Percentiles rank a stretch among this genome's conserved stretches.
Evolutionary conservation across 257 asterid genomes (phyloP).

Genomic region (Capsicum baccatum): DNA sequence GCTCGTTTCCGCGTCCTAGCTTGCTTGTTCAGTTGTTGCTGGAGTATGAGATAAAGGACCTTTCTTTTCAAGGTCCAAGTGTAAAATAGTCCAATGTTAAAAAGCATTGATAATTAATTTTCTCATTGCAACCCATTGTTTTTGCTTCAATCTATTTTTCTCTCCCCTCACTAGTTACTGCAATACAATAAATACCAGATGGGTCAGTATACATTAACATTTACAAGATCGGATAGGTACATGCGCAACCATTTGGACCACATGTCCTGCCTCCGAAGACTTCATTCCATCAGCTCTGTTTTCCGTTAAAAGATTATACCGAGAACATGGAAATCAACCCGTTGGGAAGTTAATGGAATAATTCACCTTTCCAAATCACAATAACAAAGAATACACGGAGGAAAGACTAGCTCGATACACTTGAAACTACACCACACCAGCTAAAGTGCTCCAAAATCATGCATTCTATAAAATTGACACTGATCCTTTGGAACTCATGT

Average conservation of each 20-base stretch:
- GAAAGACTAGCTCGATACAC: not conserved
- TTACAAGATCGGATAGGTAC: not conserved
- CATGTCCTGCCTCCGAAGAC: not conserved
- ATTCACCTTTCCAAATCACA: not conserved
- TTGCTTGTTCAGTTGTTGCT: not conserved
- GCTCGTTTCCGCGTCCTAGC: not conserved
- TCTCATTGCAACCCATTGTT: not conserved
- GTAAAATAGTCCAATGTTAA: not conserved
- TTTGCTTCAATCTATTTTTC: not conserved
- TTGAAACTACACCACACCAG: not conserved
- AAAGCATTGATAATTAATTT: not conserved
- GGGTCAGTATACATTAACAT: not conserved
- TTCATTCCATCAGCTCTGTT: not conserved
- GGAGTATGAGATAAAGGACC: not conserved
- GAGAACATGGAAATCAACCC: not conserved
- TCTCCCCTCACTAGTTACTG: not conserved
- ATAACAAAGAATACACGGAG: not conserved
- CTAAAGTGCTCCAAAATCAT: slow-evolving; percentile 29
- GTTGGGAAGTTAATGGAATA: no score
- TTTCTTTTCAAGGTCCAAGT: not conserved
- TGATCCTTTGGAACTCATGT: slow-evolving; percentile 41
- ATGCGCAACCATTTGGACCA: not conserved
- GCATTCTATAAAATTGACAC: slow-evolving; percentile 44
- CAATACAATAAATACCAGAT: not conserved
- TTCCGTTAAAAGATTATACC: not conserved